Base-by-base conservation (phyloP, 768 basidiomycete species). In the Zangia roseola region DNA sequence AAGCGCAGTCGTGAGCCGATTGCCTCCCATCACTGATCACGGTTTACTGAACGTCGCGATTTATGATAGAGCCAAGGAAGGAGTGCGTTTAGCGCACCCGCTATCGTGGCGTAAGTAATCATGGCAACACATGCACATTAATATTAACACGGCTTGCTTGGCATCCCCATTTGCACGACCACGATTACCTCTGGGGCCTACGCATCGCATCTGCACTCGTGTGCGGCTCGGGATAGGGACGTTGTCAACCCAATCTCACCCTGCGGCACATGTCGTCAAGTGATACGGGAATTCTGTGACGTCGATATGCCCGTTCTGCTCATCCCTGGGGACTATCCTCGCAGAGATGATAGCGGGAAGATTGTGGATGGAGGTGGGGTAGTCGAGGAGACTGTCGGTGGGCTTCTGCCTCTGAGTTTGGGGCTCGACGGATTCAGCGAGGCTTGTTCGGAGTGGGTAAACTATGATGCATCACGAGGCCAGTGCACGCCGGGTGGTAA, bases 231-330 rank as follows among this genome's bases (percentile, higher is more conserved):
- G 28, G 31, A 34, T 60, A 94, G 91, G 17, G 87, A 95, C 57
- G 83, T 94, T 12, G 59, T 78, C 0, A 65, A 76, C 1, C 70
- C 91, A 0, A 76, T 88, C 39, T 89, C 92, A 0, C 94, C 94
- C 0, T 98, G 95, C 61, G 95, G 95, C 7, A 82, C 95, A 43
- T 98, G 95, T 59, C 86, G 94, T 8, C 94, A 97, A 64, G 80
- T 95, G 39, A 79, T 91, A 43, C 81, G 87, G 46, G 91, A 95
- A 62, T 94, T 95, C 60, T 93, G 89, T 58, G 64, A 79, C 6
- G 76, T 78, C 21, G 71, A 83, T 33, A 88, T 89, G 82, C 88
- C 89, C 0, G 76, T 87, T 51, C 70, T 82, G 39, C 80, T 92
- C 2, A 79, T 88, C 3, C 85, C 86, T 3, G 79, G 80, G 4